Conservation (phyloP, 768 basidiomycete genomes). For the Termitomyces titanicus region DNA sequence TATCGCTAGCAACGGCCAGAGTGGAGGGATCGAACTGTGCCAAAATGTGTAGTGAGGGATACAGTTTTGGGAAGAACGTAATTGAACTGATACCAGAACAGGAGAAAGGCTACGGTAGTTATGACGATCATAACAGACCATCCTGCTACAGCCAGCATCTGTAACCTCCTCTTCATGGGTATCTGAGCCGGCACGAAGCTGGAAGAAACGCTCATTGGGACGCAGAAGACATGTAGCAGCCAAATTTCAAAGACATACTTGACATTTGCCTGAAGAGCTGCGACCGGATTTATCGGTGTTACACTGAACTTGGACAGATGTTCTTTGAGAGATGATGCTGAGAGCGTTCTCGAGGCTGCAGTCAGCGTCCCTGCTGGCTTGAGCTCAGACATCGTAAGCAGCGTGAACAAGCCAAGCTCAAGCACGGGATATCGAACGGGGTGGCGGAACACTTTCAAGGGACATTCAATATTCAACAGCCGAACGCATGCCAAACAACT, state of each 20-base stretch:
- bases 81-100: constrained; percentile 68
- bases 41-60: neutral
- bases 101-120: constrained; percentile 61
- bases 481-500: neutral
- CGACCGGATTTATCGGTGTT: constrained; percentile 60
- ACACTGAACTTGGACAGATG: constrained; percentile 56
- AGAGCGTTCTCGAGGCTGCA: constrained; percentile 47
- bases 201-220: neutral
- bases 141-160: constrained; percentile 84
- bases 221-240: neutral
- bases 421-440: neutral
- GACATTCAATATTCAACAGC: neutral
- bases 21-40: constrained; percentile 75
- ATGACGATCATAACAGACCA: constrained; percentile 85
- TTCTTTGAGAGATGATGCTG: constrained; percentile 59
- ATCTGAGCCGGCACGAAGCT: constrained; percentile 87
- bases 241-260: constrained; percentile 47
- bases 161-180: constrained; percentile 80
- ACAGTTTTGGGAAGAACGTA: neutral
- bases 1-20: constrained; percentile 80
- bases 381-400: constrained; percentile 7
- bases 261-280: constrained; percentile 67
- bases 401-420: constrained; percentile 4
- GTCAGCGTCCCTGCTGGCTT: constrained; percentile 22
- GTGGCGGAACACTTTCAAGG: neutral